Base-by-base conservation (phyloP, 352 stramenopile genomes). In the Sclerospora graminicola region DNA sequence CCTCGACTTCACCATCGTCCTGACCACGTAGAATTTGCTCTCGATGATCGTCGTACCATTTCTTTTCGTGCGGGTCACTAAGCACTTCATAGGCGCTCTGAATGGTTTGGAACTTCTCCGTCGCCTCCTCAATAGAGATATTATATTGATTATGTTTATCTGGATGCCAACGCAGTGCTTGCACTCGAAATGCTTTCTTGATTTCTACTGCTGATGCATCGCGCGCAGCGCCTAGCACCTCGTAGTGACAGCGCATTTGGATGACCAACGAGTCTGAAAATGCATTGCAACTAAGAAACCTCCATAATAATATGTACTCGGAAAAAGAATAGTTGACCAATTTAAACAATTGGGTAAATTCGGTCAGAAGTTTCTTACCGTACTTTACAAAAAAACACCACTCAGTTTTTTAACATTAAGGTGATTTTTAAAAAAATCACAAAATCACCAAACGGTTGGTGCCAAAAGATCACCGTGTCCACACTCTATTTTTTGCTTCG, bases 31-130 rank as follows among this genome's bases (percentile, higher is more conserved):
- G 58, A 61, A 93, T 85, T 54, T 90, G 78, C 30, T 93, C 81
- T 33, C 81, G 73, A 44, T 93, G 81, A 20, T 93, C 76, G 54
- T 93, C 81, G 61, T 93, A 93, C 81, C 81, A 93, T 62, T 89
- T 85, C 58, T 77, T 77, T 54, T 90, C 76, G 41, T 89, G 77
- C 33, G 73, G 57, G 54, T 93, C 77, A 37, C 74, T 89, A 23
- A 93, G 70, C 52, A 93, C 78, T 50, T 88, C 77, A 57, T 93
- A 93, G 10, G 81, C 78, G 51, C 61, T 85, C 60, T 93, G 81
- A 45, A 93, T 84, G 51, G 82, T 74, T 54, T 93, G 78, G 61
- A 93, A 93, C 33, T 70, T 62, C 49, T 75, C 43, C 15, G 81
- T 93, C 9, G 81, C 76, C 41, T 90, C 81, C 10, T 88, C 81